These are phyloP conservation scores for Chaetomium cochliodes DNA, from an alignment of 495 filamentous ascomycete genomes.

Conservation along the genomic window DNA sequence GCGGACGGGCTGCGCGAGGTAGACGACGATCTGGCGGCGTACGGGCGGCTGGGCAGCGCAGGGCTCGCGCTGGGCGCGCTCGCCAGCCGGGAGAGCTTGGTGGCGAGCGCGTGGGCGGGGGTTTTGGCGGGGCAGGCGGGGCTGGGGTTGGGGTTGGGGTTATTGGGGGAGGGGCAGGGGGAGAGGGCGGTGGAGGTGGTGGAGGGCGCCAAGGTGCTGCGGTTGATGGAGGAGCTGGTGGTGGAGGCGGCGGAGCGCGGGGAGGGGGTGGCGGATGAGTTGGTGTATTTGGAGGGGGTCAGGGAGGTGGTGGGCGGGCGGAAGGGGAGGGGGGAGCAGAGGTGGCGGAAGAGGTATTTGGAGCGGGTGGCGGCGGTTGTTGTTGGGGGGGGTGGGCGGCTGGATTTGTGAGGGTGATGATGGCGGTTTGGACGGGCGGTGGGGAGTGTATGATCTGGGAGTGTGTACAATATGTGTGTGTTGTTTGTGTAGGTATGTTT, in stretches of 20 bases:
- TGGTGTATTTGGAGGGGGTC: slow-evolving; percentile 20
- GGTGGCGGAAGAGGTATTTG: too few species aligned
- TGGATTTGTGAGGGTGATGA: too few species aligned
- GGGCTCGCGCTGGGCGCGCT: background rate
- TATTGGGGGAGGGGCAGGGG: slow-evolving; percentile 20
- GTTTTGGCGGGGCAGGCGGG: slow-evolving; percentile 31
- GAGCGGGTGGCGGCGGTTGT: too few species aligned
- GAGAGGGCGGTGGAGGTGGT: slow-evolving; percentile 25
- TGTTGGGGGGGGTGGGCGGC: too few species aligned
- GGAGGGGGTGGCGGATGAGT: slow-evolving; percentile 21
- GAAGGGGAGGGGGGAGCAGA: background rate
- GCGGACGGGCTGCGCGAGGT: too few species aligned
- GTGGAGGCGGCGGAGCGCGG: background rate
- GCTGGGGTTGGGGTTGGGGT: too few species aligned
- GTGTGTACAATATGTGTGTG: background rate
- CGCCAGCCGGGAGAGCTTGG: slow-evolving; percentile 7
- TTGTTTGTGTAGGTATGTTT: too few species aligned
- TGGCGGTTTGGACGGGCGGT: too few species aligned
- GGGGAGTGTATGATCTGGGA: background rate
- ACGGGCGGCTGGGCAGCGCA: too few species aligned
- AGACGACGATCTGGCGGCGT: too few species aligned
- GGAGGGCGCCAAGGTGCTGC: slow-evolving; percentile 20
- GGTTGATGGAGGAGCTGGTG: slow-evolving; percentile 25
- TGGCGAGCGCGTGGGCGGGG: slow-evolving; percentile 28
- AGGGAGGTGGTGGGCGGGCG: background rate